Percentiles rank a stretch among this genome's conserved stretches.
Conservation (phyloP, 1,284 basidiomycete genomes). For the Cutaneotrichosporon cutaneum region DNA sequence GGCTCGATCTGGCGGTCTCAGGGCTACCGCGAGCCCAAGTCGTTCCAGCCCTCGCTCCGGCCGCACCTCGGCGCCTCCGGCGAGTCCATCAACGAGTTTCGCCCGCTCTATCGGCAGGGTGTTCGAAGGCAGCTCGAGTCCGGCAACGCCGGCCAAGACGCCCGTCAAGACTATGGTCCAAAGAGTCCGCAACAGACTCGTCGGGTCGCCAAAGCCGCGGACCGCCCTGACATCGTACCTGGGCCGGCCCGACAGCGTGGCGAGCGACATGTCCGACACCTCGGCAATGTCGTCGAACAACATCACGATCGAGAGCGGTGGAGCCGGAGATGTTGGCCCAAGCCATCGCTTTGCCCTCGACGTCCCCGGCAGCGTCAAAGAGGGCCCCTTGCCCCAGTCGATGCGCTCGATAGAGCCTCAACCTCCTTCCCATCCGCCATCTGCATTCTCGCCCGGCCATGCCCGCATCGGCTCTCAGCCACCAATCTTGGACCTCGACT, state of each 20-base stretch:
- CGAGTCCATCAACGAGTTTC: neutral
- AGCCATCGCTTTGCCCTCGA: neutral
- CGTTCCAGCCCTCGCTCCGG: neutral
- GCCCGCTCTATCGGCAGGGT: neutral
- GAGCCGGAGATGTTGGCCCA: neutral
- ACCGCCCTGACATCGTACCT: no score
- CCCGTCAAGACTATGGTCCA: conserved; percentile 34
- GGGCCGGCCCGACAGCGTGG: neutral
- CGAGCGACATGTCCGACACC: conserved; percentile 5
- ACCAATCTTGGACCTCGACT: conserved; percentile 18
- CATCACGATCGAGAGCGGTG: neutral
- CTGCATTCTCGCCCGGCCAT: neutral
- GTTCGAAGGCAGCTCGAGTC: neutral
- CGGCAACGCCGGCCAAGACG: neutral
- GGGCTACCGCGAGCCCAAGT: conserved; percentile 5
- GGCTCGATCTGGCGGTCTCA: conserved; percentile 30
- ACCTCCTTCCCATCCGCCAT: neutral
- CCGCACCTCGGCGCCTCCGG: neutral
- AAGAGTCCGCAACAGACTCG: conserved; percentile 43
- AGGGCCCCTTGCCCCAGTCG: neutral
- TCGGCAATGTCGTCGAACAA: neutral
- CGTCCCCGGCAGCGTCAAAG: neutral
- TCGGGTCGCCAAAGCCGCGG: conserved; percentile 21
- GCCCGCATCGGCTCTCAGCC: conserved; percentile 16
- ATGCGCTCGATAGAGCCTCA: neutral